Percentiles rank a stretch among this genome's conserved stretches.
These are phyloP conservation scores for Phialocephala subalpina DNA, from an alignment of 2,329 filamentous ascomycete genomes.

Conservation along the genomic window DNA sequence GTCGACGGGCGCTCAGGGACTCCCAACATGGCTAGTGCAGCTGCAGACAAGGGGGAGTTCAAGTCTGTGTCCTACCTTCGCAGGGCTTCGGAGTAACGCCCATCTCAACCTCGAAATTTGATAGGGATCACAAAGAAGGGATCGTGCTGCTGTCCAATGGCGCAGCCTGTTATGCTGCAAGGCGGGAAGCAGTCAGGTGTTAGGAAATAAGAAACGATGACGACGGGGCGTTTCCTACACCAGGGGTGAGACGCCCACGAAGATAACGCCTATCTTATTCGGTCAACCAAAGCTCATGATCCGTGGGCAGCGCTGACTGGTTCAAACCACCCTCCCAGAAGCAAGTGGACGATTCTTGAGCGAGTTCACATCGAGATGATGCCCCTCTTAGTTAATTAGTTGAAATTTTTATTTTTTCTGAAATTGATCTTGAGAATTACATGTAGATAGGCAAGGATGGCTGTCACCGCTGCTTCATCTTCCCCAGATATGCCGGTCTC, in stretches of 20 bases:
- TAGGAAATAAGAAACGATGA: slow-evolving; percentile 4
- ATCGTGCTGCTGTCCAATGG: slow-evolving; percentile 6
- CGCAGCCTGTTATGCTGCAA: slow-evolving; percentile 2
- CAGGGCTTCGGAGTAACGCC: neutral
- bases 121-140: slow-evolving; percentile 4
- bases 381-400: neutral
- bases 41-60: neutral
- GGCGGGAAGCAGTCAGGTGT: slow-evolving; percentile 10
- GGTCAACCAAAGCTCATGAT: neutral
- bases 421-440: neutral
- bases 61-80: neutral
- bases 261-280: slow-evolving; percentile 12
- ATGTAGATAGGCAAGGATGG: neutral
- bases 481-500: slow-evolving; percentile 6
- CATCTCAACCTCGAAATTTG: slow-evolving; percentile 1
- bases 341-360: neutral
- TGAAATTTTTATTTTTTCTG: neutral
- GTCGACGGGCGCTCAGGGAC: neutral
- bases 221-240: slow-evolving; percentile 1
- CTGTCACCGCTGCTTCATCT: slow-evolving; percentile 5
- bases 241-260: slow-evolving; percentile 9
- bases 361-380: neutral
- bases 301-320: slow-evolving; percentile 6
- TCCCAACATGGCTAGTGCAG: neutral
- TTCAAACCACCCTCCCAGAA: neutral